These are phyloP conservation scores for Tripidium arundinaceum DNA, from an alignment of 202 grass and related monocot genomes.

Conservation along the genomic window DNA sequence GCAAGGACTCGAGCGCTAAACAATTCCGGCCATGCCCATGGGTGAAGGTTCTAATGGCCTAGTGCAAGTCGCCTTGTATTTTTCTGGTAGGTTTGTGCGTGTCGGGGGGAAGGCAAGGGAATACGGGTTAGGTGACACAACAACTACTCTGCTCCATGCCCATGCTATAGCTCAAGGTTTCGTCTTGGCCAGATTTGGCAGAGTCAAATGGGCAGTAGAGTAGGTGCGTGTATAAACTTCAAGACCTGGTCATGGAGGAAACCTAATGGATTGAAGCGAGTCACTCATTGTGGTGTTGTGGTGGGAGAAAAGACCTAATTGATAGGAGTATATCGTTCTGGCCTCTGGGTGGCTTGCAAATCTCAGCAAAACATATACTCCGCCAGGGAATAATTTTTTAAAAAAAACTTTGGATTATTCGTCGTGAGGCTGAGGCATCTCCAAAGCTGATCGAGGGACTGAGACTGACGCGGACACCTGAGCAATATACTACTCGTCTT, in stretches of 20 bases:
- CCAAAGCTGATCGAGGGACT: not conserved
- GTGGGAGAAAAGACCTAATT: not conserved
- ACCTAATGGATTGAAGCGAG: not conserved
- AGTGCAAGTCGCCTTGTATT: not conserved
- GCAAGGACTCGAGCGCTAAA: not conserved
- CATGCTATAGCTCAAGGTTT: not conserved
- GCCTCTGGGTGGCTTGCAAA: conserved; percentile 14
- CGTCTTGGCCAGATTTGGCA: not conserved
- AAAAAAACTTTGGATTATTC: conserved; percentile 19
- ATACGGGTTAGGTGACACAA: conserved; percentile 25
- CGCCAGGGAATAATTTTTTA: not conserved
- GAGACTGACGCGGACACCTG: conserved; percentile 23
- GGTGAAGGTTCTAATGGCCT: conserved; percentile 24
- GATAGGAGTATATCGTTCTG: not conserved
- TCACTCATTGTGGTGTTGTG: no score
- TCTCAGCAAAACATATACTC: conserved; percentile 5
- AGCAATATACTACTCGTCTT: conserved; percentile 23
- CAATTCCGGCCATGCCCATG: conserved; percentile 26
- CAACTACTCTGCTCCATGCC: not conserved
- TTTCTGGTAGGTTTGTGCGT: not conserved
- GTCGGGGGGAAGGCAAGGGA: no score
- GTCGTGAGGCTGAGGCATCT: not conserved
- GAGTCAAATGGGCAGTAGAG: conserved; percentile 12
- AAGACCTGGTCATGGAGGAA: not conserved
- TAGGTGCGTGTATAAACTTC: not conserved